Base-by-base conservation (phyloP, 495 filamentous ascomycete species). In the Aspergillus ostianus region DNA sequence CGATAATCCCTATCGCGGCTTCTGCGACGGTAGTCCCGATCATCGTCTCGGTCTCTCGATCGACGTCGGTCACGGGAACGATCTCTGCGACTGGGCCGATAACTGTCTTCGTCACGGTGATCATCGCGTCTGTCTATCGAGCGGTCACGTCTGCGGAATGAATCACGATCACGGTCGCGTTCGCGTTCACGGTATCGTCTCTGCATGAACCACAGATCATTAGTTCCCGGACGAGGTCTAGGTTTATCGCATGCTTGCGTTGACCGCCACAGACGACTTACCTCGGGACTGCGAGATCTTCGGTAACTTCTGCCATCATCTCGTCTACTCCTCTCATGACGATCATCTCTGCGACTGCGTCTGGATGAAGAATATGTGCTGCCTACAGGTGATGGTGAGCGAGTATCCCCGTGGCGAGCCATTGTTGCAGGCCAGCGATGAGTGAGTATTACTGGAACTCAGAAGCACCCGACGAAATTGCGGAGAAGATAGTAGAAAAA, bases 361-460 rank as follows among this genome's bases (percentile, higher is more conserved):
- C 84, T 87, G 67, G 87, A 87, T 68, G 87, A 86, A 76, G 87
- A 88, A 75, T 83, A 85, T 70, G 89, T 86, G 82, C 88, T 91
- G 87, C 89, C 90, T 92, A 88, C 87, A 88, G 90, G 90, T 85
- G 90, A 91, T 90, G 90, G 90, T 92, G 90, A 92, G 89, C 89
- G 90, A 85, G 88, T 86, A 86, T 91, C 88, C 86, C 84, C 88
- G 84, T 85, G 90, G 82, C 90, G 89, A 88, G 89, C 88, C 90
- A 93, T 93, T 76, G 76, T 88, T 82, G 81, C 82, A 79, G 77
- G 78, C 79, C 80, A 83, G 77, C 76, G 80, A 81, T 82, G 68
- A 82, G 82, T 86, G 80, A 82, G 76, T 77, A 75, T 81, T 88
- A 89, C 85, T 84, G 70, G 58, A 68, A 72, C 68, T 80, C 69